Percentiles rank a stretch among this genome's conserved stretches.
Evolutionary conservation across 2,329 filamentous ascomycete species (phyloP).

Genomic region (Pochonia chlamydosporia): DNA sequence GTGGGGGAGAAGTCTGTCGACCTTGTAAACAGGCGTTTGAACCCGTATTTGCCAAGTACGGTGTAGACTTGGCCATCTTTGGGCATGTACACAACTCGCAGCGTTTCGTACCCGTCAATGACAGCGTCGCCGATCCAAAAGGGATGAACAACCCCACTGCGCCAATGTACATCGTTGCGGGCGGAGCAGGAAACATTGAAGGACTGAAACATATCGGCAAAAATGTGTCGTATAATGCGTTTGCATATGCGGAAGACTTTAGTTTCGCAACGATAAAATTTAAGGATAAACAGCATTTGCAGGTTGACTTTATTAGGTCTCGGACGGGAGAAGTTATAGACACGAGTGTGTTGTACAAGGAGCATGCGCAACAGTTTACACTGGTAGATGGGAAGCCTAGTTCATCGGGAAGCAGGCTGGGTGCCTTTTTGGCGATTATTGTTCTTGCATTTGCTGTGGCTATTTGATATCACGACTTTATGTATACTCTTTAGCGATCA

Average conservation of each 20-base stretch:
- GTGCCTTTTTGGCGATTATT: too few species aligned
- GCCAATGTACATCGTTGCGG: constrained; percentile 37
- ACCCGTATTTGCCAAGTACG: constrained; percentile 46
- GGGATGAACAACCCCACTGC: constrained; percentile 29
- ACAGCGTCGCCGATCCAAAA: constrained; percentile 26
- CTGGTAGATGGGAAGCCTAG: too few species aligned
- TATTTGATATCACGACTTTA: too few species aligned
- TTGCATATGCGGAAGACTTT: constrained; percentile 46
- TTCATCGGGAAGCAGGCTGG: too few species aligned
- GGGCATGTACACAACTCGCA: constrained; percentile 55
- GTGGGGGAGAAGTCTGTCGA: constrained; percentile 26
- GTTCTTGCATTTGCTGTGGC: too few species aligned
- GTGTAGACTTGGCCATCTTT: constrained; percentile 50
- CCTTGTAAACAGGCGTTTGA: constrained; percentile 49
- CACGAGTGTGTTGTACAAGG: constrained; percentile 41
- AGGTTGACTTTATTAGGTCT: constrained; percentile 45
- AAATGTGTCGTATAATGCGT: constrained; percentile 37
- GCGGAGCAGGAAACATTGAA: constrained; percentile 52
- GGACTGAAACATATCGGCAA: constrained; percentile 37
- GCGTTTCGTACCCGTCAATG: constrained; percentile 38
- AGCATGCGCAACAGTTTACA: constrained; percentile 38
- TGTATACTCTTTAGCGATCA: too few species aligned
- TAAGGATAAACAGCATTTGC: constrained; percentile 36
- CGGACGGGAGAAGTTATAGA: constrained; percentile 43
- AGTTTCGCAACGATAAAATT: constrained; percentile 45